Base-by-base conservation (phyloP, 2,329 filamentous ascomycete genomes). In the Ophiostoma montium region DNA sequence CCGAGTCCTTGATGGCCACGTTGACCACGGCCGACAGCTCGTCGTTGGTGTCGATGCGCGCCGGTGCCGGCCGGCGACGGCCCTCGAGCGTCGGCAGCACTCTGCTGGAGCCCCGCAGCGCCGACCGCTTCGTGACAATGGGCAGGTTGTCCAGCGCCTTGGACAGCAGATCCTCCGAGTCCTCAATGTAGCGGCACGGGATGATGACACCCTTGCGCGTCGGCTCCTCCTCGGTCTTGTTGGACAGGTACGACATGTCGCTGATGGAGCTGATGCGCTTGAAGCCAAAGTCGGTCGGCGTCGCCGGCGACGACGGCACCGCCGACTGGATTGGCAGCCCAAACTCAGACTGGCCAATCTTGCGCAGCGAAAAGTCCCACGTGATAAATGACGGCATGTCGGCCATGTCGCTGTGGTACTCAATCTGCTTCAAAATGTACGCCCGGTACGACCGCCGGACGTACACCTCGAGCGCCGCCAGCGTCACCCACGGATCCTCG, bases 371-470 rank as follows among this genome's bases (percentile, higher is more conserved):
- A 65, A 98, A 98, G 67, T 96, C 90, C 92, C 92, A 98, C 11
- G 88, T 87, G 36, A 96, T 71, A 61, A 85, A 95, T 10, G 83
- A 80, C 21, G 84, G 76, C 21, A 63, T 64, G 10, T 76, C 74
- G 10, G 65, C 72, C 58, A 94, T 87, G 51, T 87, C 79, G 49
- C 83, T 81, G 60, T 89, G 79, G 65, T 98, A 98, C 59, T 94
- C 79, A 51, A 98, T 83, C 57, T 80, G 74, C 74, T 94, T 89
- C 47, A 98, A 72, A 52, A 85, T 82, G 68, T 98, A 98, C 2
- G 92, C 92, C 72, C 92, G 86, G 71, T 98, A 98, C 13, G 92
- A 89, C 55, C 92, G 86, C 59, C 92, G 89, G 54, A 95, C 82
- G 65, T 98, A 98, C 45, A 96, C 89, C 64, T 98, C 92, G 5